These are phyloP conservation scores for Cladophialophora immunda DNA, from an alignment of 2,329 filamentous ascomycete genomes.

Conservation along the genomic window DNA sequence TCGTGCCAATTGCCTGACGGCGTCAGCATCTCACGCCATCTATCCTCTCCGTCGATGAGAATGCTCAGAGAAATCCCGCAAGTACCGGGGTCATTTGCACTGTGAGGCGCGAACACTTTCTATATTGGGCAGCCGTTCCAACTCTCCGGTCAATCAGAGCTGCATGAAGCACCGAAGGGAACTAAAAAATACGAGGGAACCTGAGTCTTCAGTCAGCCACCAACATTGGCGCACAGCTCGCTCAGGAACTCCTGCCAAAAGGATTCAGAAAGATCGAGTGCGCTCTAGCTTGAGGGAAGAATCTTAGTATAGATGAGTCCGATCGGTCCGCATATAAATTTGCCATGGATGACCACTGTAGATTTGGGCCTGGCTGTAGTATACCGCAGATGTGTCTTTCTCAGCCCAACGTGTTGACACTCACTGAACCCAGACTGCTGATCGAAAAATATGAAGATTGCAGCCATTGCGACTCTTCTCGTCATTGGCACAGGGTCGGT, in stretches of 20 bases:
- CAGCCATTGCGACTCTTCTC: not conserved
- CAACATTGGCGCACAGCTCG: not conserved
- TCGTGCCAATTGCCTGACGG: not conserved
- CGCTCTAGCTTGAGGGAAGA: not conserved
- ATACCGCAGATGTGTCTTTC: not conserved
- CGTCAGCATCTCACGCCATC: not conserved
- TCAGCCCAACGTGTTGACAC: not conserved
- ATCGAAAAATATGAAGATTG: constrained; percentile 12
- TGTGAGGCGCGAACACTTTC: not conserved
- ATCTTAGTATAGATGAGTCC: not conserved
- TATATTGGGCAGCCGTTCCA: not conserved
- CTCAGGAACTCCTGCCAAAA: not conserved
- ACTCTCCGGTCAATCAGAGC: not conserved
- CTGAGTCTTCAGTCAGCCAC: not conserved
- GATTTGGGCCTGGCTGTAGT: not conserved
- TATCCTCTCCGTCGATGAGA: not conserved
- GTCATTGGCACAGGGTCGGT: not conserved
- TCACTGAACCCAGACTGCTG: not conserved
- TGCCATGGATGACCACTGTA: not conserved
- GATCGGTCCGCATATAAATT: not conserved
- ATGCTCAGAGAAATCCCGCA: not conserved
- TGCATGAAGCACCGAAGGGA: not conserved
- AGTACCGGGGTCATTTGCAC: not conserved
- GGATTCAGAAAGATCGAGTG: not conserved
- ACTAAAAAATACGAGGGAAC: not conserved